Evolutionary conservation across 495 filamentous ascomycete genomes (phyloP).

Genomic region (Aspergillus leporis): DNA sequence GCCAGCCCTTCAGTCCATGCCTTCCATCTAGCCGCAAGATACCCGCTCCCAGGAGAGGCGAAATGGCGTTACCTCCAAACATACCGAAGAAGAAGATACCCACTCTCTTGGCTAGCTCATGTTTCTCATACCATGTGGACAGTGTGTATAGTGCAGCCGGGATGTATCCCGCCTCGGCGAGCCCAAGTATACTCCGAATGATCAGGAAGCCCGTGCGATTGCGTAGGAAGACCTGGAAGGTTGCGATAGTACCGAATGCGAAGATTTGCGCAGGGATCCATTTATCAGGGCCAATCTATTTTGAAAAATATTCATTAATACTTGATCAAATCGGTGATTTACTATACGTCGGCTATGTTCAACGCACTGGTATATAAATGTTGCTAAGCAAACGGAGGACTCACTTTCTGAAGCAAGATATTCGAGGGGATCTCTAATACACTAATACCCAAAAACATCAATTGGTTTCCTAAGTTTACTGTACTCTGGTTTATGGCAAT

Average conservation of each 20-base stretch:
- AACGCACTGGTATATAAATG: neutral
- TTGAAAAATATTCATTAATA: neutral
- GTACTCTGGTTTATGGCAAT: slow-evolving; percentile 50
- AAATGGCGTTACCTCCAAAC: slow-evolving; percentile 47
- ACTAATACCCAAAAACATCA: slow-evolving; percentile 55
- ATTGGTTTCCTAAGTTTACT: slow-evolving; percentile 55
- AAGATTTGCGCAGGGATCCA: slow-evolving; percentile 56
- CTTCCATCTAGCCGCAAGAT: slow-evolving; percentile 49
- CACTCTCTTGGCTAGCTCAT: slow-evolving; percentile 51
- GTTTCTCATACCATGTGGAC: slow-evolving; percentile 56
- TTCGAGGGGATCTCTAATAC: slow-evolving; percentile 56
- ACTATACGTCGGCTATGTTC: neutral
- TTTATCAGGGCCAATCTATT: slow-evolving; percentile 45
- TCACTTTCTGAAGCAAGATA: slow-evolving; percentile 34
- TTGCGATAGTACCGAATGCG: slow-evolving; percentile 52
- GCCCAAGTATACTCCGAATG: slow-evolving; percentile 48
- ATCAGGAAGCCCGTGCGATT: slow-evolving; percentile 43
- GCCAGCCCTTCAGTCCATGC: slow-evolving; percentile 53
- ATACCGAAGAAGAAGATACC: slow-evolving; percentile 55
- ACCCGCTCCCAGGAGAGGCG: slow-evolving; percentile 46
- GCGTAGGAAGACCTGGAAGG: slow-evolving; percentile 53
- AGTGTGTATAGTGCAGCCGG: slow-evolving; percentile 56
- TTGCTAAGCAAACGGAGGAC: neutral
- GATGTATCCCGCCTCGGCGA: slow-evolving; percentile 58
- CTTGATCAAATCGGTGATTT: neutral